These are phyloP conservation scores for Corymbia citriodora DNA, from an alignment of 441 rosid species.

Conservation along the genomic window DNA sequence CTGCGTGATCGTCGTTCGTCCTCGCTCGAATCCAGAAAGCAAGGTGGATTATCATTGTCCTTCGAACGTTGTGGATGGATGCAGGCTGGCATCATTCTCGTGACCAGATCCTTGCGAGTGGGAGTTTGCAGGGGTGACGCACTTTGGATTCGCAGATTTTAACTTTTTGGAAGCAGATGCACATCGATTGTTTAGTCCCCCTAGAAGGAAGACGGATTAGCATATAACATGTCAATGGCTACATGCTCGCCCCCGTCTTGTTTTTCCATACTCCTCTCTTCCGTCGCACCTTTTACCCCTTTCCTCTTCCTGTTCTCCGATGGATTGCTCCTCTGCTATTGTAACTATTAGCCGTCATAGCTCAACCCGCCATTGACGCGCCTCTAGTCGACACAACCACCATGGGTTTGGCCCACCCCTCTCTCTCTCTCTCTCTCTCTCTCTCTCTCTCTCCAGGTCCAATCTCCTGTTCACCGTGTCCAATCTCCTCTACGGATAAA, in stretches of 20 bases:
- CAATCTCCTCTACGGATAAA: background rate
- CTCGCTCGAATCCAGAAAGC: background rate
- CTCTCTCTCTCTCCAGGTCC: background rate
- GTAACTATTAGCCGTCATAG: background rate
- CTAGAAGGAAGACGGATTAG: background rate
- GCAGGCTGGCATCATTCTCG: background rate
- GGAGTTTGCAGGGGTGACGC: background rate
- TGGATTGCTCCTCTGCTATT: background rate
- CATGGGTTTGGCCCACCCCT: background rate
- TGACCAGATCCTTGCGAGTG: background rate
- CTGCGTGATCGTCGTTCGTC: background rate
- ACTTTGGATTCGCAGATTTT: background rate
- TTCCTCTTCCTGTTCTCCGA: background rate
- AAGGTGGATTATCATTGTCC: background rate
- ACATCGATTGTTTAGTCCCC: background rate
- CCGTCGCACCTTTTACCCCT: background rate
- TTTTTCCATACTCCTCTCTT: background rate
- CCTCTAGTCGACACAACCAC: background rate
- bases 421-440: accelerated
- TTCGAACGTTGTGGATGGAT: background rate
- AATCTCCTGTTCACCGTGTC: background rate
- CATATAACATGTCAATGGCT: background rate
- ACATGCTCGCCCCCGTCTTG: background rate
- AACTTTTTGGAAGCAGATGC: background rate
- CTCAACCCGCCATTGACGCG: background rate